Conservation (phyloP, 371 early-diverging fungal genomes). For the Mortierella sp. region DNA sequence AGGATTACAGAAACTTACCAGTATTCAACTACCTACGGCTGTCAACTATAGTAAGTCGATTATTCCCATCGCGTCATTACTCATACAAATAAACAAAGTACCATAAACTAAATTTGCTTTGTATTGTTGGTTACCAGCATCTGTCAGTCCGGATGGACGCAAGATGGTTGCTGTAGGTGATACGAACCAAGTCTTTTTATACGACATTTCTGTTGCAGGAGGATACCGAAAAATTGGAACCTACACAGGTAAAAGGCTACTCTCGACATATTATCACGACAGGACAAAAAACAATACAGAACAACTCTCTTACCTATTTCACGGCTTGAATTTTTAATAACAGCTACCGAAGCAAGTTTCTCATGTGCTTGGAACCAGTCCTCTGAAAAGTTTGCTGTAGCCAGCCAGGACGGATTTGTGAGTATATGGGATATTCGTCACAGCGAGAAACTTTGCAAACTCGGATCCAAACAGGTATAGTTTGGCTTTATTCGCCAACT, state of each 20-base stretch:
- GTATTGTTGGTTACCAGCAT: slow-evolving; percentile 57
- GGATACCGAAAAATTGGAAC: slow-evolving; percentile 76
- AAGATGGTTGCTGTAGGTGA: slow-evolving; percentile 92
- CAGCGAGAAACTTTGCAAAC: slow-evolving; percentile 63
- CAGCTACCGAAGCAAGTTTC: slow-evolving; percentile 72
- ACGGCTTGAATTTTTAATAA: slow-evolving; percentile 10
- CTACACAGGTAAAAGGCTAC: slow-evolving; percentile 66
- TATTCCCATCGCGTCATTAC: background rate
- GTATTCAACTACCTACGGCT: slow-evolving; percentile 83
- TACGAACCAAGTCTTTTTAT: slow-evolving; percentile 84
- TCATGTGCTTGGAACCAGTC: slow-evolving; percentile 87
- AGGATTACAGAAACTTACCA: slow-evolving; percentile 73
- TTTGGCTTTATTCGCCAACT: background rate
- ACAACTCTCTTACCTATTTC: background rate
- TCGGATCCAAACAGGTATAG: slow-evolving; percentile 61
- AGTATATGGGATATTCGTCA: slow-evolving; percentile 83
- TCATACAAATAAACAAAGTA: background rate
- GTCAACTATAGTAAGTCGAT: slow-evolving; percentile 79
- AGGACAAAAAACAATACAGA: background rate
- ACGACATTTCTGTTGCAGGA: slow-evolving; percentile 72
- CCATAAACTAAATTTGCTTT: background rate
- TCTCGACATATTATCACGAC: background rate
- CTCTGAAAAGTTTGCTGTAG: slow-evolving; percentile 82
- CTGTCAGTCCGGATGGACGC: slow-evolving; percentile 87
- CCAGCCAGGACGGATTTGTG: slow-evolving; percentile 86